phyloP scores from a whole-genome alignment of 2,329 filamentous ascomycete species.

The Apiospora arundinis region DNA sequence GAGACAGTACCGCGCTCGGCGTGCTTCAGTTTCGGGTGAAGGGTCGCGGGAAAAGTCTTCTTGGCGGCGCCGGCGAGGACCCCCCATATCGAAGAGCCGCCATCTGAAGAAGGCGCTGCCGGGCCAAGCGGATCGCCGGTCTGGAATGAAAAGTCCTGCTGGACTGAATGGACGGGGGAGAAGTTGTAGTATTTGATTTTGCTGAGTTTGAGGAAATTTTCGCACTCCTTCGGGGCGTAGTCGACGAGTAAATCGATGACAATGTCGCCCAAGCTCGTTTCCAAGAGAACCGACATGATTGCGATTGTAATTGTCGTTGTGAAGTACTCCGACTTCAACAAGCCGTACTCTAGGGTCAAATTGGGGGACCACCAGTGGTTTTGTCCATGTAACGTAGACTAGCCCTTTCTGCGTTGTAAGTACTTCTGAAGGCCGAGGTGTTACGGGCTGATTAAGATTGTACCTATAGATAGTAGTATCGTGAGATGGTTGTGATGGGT shows the following conservation, averaged over 20 bases:
- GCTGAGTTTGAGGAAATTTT: conserved; percentile 99
- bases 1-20: conserved; percentile 89
- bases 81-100: conserved; percentile 93
- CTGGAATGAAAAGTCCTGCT: conserved; percentile 96
- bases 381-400: not conserved
- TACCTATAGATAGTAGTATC: too few species aligned
- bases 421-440: too few species aligned
- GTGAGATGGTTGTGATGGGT: not conserved
- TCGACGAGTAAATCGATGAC: conserved; percentile 92
- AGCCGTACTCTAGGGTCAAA: not conserved
- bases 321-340: not conserved
- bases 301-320: not conserved
- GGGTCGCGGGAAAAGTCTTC: conserved; percentile 82
- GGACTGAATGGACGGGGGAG: conserved; percentile 87
- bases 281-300: conserved; percentile 87
- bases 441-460: not conserved
- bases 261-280: conserved; percentile 92
- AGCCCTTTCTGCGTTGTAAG: not conserved
- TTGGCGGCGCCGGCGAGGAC: conserved; percentile 72
- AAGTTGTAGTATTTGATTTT: conserved; percentile 99
- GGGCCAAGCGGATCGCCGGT: conserved; percentile 94
- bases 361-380: not conserved
- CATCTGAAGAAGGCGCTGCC: conserved; percentile 83
- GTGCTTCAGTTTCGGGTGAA: conserved; percentile 89
- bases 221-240: conserved; percentile 87